A percentile compares a stretch with the other conserved stretches of the same genome.
These are phyloP conservation scores for Fraxinus platypoda DNA, from an alignment of 305 asterid genomes.

Conservation along the genomic window DNA sequence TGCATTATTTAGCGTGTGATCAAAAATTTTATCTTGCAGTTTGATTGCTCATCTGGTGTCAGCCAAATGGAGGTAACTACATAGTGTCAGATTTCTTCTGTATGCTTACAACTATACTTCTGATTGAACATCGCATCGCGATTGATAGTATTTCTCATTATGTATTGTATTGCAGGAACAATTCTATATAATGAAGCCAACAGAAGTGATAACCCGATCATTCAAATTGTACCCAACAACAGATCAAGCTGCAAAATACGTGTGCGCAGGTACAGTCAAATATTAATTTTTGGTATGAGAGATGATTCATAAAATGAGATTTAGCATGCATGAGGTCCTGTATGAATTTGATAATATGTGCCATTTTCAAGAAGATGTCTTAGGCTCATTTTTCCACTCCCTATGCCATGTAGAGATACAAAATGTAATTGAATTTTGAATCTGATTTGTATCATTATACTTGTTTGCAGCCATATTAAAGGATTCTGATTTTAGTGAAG, in stretches of 20 bases:
- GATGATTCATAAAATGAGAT: neutral
- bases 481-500: constrained; percentile 85
- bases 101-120: constrained; percentile 5
- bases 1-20: neutral
- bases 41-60: constrained; percentile 89
- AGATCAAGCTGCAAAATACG: constrained; percentile 89
- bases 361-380: neutral
- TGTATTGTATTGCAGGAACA: constrained; percentile 62
- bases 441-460: constrained; percentile 3
- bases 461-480: constrained; percentile 79
- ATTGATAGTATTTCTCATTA: constrained; percentile 13
- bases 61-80: constrained; percentile 87
- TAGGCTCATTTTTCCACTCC: neutral
- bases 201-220: constrained; percentile 64
- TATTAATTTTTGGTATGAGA: neutral
- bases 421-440: neutral
- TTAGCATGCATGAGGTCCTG: neutral
- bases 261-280: constrained; percentile 60
- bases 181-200: constrained; percentile 89
- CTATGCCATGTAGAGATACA: neutral
- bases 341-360: neutral
- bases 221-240: constrained; percentile 88
- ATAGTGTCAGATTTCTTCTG: neutral
- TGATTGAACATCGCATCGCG: neutral
- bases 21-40: constrained; percentile 52